These are phyloP conservation scores for Colletotrichum siamense DNA, from an alignment of 2,329 filamentous ascomycete genomes.

Conservation along the genomic window DNA sequence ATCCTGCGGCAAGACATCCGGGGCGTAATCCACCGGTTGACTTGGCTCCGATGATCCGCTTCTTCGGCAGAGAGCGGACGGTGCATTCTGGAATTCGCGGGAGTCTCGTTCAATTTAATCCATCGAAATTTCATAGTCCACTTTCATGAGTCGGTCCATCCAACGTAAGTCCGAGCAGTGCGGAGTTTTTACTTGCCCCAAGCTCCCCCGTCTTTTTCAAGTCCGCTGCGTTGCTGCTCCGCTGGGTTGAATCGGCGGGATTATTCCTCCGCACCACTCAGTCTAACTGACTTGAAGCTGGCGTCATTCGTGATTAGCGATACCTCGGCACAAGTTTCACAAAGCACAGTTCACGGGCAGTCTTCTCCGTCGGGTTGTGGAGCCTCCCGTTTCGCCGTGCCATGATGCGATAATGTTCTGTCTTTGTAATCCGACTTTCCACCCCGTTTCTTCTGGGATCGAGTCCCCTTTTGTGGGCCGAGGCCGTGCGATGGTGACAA, in stretches of 20 bases:
- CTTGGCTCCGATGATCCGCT: not conserved
- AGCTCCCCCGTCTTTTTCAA: not conserved
- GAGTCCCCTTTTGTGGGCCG: not conserved
- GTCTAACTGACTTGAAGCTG: not conserved
- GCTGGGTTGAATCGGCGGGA: not conserved
- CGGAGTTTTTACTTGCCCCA: not conserved
- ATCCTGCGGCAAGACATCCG: not conserved
- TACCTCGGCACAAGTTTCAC: not conserved
- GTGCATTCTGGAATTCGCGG: not conserved
- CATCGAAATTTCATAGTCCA: not conserved
- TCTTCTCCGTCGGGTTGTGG: not conserved
- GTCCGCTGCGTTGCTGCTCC: not conserved
- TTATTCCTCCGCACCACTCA: not conserved
- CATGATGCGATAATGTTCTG: not conserved
- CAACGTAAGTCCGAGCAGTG: not conserved
- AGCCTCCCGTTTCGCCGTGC: not conserved
- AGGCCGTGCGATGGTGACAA: not conserved
- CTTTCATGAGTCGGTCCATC: not conserved
- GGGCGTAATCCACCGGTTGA: not conserved
- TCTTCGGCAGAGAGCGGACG: not conserved
- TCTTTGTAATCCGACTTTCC: not conserved
- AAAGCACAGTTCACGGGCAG: not conserved
- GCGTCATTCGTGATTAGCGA: not conserved
- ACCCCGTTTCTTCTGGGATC: not conserved
- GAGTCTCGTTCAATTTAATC: not conserved